Percentiles rank a stretch among this genome's conserved stretches.
These are phyloP conservation scores for Striga hermonthica DNA, from an alignment of 305 asterid species.

Conservation along the genomic window DNA sequence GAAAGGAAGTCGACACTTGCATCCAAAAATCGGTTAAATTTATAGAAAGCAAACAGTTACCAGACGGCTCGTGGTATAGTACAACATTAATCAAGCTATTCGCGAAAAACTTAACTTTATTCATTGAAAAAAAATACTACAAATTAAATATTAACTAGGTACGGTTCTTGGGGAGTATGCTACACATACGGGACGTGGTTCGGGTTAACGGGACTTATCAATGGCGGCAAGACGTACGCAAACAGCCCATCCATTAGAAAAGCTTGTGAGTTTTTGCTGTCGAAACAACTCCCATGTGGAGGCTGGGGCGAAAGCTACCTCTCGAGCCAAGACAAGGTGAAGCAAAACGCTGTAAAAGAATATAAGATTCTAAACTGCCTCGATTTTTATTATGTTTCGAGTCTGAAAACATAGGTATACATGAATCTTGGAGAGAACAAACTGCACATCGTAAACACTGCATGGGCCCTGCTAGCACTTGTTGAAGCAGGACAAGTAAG, in stretches of 20 bases:
- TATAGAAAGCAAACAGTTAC: constrained; percentile 44
- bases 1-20: constrained; percentile 42
- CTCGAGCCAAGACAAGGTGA: constrained; percentile 59
- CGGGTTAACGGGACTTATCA: constrained; percentile 47
- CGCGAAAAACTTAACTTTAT: not conserved
- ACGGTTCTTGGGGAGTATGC: constrained; percentile 74
- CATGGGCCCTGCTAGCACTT: constrained; percentile 46
- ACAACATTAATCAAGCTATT: not conserved
- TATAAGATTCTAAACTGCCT: not conserved
- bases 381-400: not conserved
- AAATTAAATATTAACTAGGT: no score
- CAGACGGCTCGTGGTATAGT: constrained; percentile 57
- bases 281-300: constrained; percentile 53
- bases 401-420: constrained; percentile 39
- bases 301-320: constrained; percentile 83
- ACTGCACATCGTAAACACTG: constrained; percentile 55
- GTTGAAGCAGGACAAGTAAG: constrained; percentile 70
- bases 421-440: constrained; percentile 43
- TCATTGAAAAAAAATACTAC: no score
- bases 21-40: constrained; percentile 44
- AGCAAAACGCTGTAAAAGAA: not conserved
- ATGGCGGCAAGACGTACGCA: constrained; percentile 45
- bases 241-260: constrained; percentile 40
- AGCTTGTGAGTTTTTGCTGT: constrained; percentile 53
- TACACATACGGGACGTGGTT: constrained; percentile 76